Evolutionary conservation across 2,329 filamentous ascomycete species (phyloP).

Genomic region (Hypoxylon sp.): DNA sequence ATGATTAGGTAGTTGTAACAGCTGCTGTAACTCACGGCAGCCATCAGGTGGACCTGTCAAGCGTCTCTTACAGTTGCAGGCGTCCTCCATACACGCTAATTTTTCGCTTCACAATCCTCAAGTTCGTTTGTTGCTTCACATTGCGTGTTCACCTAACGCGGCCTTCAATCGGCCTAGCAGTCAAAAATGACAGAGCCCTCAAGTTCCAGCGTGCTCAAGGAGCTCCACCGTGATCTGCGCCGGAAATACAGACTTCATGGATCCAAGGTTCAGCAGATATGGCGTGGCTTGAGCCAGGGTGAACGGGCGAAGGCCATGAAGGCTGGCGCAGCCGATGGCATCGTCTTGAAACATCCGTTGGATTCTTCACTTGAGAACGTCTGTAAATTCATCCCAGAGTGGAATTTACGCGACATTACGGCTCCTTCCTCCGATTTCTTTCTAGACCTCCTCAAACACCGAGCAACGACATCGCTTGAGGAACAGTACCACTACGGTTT

Average conservation of each 20-base stretch:
- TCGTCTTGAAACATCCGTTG: neutral
- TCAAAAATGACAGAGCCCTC: neutral
- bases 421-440: conserved; percentile 3
- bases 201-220: neutral
- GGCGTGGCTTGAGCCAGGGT: neutral
- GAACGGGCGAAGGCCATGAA: conserved; percentile 7
- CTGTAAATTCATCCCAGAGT: neutral
- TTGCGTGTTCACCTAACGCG: neutral
- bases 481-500: neutral
- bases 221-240: neutral
- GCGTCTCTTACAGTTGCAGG: too few species aligned
- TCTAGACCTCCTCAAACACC: neutral
- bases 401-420: conserved; percentile 7
- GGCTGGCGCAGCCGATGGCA: neutral
- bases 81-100: too few species aligned
- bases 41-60: too few species aligned
- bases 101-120: neutral
- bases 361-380: neutral
- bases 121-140: neutral
- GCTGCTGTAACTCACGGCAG: too few species aligned
- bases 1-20: too few species aligned
- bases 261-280: neutral
- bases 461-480: conserved; percentile 1
- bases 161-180: neutral
- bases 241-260: conserved; percentile 1